Conservation (phyloP, 768 basidiomycete genomes). For the Suillus hirtellus region DNA sequence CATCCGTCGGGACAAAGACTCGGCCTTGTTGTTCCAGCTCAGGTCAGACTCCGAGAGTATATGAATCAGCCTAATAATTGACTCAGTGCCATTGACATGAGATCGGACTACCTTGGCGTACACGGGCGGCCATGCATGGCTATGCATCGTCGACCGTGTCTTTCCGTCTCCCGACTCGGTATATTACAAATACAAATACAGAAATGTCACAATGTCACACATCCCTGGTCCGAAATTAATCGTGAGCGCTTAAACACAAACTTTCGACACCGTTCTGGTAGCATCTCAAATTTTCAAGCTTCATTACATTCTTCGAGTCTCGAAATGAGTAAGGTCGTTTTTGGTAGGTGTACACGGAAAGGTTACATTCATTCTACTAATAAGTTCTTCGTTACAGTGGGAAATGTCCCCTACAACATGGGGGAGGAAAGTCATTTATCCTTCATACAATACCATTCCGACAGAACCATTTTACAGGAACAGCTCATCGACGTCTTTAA, state of each 20-base stretch:
- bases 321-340: conserved; percentile 70
- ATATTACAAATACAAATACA: too few relatives aligned
- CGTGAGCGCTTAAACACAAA: not conserved
- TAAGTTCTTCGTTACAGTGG: conserved; percentile 46
- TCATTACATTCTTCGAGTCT: not conserved
- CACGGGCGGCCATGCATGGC: too few relatives aligned
- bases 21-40: too few relatives aligned
- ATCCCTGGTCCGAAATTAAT: not conserved
- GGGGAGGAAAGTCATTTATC: conserved; percentile 51
- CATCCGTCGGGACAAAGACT: too few relatives aligned
- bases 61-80: too few relatives aligned
- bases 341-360: conserved; percentile 46
- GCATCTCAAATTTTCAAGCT: not conserved
- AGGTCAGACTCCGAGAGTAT: too few relatives aligned
- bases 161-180: too few relatives aligned
- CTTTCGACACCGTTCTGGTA: not conserved
- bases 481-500: conserved; percentile 88
- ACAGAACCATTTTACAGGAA: conserved; percentile 43
- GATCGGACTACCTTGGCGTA: too few relatives aligned
- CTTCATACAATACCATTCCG: conserved; percentile 13
- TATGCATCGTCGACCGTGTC: too few relatives aligned
- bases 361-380: not conserved
- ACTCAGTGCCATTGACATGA: too few relatives aligned
- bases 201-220: conserved; percentile 1
- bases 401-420: conserved; percentile 91